phyloP scores from a whole-genome alignment of 805 yeast species.

The Cyberlindnera mycetangii region DNA sequence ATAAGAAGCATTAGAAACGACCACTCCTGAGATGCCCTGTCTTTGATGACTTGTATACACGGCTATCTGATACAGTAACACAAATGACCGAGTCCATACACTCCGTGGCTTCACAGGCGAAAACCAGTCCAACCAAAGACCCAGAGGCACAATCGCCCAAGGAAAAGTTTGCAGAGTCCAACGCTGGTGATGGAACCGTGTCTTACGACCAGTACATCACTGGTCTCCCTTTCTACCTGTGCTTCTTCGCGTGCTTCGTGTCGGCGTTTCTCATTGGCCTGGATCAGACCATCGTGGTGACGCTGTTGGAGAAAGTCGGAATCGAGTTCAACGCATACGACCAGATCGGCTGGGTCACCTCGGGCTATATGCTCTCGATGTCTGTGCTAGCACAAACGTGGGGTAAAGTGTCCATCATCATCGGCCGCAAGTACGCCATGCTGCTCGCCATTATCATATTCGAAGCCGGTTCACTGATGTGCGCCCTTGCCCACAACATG shows the following conservation, averaged over 20 bases:
- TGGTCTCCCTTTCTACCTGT: slow-evolving; percentile 15
- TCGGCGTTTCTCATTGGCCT: slow-evolving; percentile 29
- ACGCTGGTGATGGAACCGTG: slow-evolving; percentile 26
- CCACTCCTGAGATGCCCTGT: no score
- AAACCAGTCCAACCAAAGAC: neutral
- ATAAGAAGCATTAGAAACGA: no score
- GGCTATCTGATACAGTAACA: slow-evolving; percentile 43
- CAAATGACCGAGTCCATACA: slow-evolving; percentile 30
- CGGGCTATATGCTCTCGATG: slow-evolving; percentile 53
- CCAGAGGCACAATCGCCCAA: neutral
- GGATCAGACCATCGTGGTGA: slow-evolving; percentile 57
- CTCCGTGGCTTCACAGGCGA: neutral
- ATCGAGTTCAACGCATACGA: slow-evolving; percentile 46
- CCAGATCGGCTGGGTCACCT: slow-evolving; percentile 55
- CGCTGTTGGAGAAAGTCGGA: slow-evolving; percentile 49
- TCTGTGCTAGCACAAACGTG: slow-evolving; percentile 51
- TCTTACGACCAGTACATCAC: slow-evolving; percentile 18
- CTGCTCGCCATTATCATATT: slow-evolving; percentile 47
- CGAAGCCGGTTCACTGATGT: slow-evolving; percentile 58
- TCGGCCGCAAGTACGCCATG: slow-evolving; percentile 53
- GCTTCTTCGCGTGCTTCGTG: slow-evolving; percentile 22
- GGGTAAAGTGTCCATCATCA: slow-evolving; percentile 53
- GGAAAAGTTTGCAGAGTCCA: slow-evolving; percentile 18
- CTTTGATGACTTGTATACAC: no score
- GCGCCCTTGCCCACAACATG: slow-evolving; percentile 55